Conservation (phyloP, 2,329 filamentous ascomycete species). For the Alternaria novae-zelandiae region DNA sequence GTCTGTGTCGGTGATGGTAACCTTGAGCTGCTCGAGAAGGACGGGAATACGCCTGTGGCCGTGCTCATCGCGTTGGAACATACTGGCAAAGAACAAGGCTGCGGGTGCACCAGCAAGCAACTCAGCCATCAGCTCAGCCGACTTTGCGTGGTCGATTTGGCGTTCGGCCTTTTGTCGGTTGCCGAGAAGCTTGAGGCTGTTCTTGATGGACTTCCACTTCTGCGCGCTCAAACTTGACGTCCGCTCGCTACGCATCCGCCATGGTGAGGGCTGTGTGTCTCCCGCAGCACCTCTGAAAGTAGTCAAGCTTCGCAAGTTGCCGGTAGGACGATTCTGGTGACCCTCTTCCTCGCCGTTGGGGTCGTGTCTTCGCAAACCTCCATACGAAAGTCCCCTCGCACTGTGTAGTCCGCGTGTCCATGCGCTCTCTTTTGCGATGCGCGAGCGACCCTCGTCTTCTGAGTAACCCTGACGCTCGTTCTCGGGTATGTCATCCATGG, state of each 20-base stretch:
- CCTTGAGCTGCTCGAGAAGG: slow-evolving; percentile 90
- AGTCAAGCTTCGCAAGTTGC: slow-evolving; percentile 56
- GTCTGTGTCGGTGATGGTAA: slow-evolving; percentile 83
- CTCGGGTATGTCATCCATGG: slow-evolving; percentile 57
- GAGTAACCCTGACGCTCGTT: slow-evolving; percentile 56
- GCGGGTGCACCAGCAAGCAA: slow-evolving; percentile 90
- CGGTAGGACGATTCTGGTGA: slow-evolving; percentile 48
- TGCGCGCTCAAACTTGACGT: slow-evolving; percentile 65
- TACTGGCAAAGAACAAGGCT: slow-evolving; percentile 91
- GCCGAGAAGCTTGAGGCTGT: slow-evolving; percentile 77
- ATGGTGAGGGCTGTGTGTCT: slow-evolving; percentile 50
- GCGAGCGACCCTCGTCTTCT: slow-evolving; percentile 59
- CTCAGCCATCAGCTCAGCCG: slow-evolving; percentile 94
- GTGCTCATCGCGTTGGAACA: slow-evolving; percentile 97
- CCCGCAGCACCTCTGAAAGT: slow-evolving; percentile 50
- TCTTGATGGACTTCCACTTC: slow-evolving; percentile 93
- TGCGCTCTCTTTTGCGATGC: slow-evolving; percentile 53
- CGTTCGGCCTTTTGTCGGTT: slow-evolving; percentile 82
- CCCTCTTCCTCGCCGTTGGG: slow-evolving; percentile 39
- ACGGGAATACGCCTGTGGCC: slow-evolving; percentile 95
- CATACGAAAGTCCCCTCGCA: slow-evolving; percentile 56
- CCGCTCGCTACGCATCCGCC: slow-evolving; percentile 54
- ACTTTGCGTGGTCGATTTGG: slow-evolving; percentile 91
- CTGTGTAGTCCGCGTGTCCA: slow-evolving; percentile 56
- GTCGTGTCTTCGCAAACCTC: slow-evolving; percentile 45